These are phyloP conservation scores for Sporothrix euskadiensis DNA, from an alignment of 2,329 filamentous ascomycete genomes.

Conservation along the genomic window DNA sequence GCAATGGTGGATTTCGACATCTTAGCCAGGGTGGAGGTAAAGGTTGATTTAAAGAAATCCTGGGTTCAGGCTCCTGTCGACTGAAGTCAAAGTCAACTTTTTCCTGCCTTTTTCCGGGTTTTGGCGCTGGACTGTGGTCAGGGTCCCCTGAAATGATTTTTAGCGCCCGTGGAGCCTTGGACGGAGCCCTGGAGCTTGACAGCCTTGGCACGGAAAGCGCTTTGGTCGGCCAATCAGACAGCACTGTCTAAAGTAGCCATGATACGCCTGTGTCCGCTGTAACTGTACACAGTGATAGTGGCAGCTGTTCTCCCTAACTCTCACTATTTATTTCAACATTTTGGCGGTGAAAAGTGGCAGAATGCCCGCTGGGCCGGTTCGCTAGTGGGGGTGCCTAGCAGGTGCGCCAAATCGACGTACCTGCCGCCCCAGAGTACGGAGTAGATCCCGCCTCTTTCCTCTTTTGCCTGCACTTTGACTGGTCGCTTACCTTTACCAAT, in stretches of 20 bases:
- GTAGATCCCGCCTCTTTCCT: constrained; percentile 4
- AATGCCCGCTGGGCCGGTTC: not conserved
- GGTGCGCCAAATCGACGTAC: not conserved
- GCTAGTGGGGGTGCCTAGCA: not conserved
- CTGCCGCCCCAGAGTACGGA: too few species aligned
- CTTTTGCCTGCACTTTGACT: not conserved
- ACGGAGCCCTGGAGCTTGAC: not conserved
- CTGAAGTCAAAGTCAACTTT: not conserved
- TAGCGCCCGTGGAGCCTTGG: not conserved
- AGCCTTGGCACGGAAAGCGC: constrained; percentile 10
- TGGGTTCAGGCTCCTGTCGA: not conserved
- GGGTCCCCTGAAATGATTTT: constrained; percentile 20
- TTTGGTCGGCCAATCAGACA: not conserved
- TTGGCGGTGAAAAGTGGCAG: constrained; percentile 19
- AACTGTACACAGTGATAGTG: not conserved
- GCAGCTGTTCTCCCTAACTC: not conserved
- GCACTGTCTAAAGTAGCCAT: not conserved
- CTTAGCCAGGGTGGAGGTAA: constrained; percentile 9
- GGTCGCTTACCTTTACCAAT: not conserved
- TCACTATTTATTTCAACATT: not conserved
- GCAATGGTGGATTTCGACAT: constrained; percentile 82
- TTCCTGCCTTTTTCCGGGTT: not conserved
- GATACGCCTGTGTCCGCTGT: not conserved
- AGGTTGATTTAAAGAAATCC: not conserved
- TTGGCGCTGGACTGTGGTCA: not conserved